phyloP scores from a whole-genome alignment of 192 early-diverging fungal species.

The Mortierella claussenii region DNA sequence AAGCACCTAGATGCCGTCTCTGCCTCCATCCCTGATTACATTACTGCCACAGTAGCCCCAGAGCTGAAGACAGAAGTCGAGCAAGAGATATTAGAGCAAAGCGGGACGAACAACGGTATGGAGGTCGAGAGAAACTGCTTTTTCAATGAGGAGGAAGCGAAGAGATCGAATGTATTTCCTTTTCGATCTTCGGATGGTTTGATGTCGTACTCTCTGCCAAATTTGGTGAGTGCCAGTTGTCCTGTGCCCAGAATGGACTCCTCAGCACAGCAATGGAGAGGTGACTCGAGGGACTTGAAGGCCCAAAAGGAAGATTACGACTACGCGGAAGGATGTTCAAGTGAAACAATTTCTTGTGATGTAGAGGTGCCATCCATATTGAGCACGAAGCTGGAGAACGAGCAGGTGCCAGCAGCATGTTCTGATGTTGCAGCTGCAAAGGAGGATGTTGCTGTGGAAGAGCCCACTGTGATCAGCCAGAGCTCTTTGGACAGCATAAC shows the following conservation, averaged over 20 bases:
- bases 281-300: too few relatives aligned
- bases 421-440: not conserved
- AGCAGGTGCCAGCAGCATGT: not conserved
- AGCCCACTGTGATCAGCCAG: not conserved
- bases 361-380: too few relatives aligned
- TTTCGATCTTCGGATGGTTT: not conserved
- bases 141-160: too few relatives aligned
- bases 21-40: not conserved
- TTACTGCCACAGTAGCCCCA: not conserved
- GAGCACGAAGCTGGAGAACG: not conserved
- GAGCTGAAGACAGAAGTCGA: too few relatives aligned
- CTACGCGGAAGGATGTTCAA: not conserved
- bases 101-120: too few relatives aligned
- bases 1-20: conserved; percentile 12
- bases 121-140: too few relatives aligned
- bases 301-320: too few relatives aligned
- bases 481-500: conserved; percentile 1
- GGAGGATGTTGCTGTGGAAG: not conserved
- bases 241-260: too few relatives aligned
- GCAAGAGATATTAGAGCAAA: too few relatives aligned
- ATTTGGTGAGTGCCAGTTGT: not conserved
- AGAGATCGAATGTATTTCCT: not conserved
- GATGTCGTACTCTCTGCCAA: not conserved
- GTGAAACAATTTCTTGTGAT: not conserved
- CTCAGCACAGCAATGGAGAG: too few relatives aligned